Percentiles rank a stretch among this genome's conserved stretches.
phyloP scores from a whole-genome alignment of 2,329 filamentous ascomycete genomes.

The Colletotrichum trifolii region DNA sequence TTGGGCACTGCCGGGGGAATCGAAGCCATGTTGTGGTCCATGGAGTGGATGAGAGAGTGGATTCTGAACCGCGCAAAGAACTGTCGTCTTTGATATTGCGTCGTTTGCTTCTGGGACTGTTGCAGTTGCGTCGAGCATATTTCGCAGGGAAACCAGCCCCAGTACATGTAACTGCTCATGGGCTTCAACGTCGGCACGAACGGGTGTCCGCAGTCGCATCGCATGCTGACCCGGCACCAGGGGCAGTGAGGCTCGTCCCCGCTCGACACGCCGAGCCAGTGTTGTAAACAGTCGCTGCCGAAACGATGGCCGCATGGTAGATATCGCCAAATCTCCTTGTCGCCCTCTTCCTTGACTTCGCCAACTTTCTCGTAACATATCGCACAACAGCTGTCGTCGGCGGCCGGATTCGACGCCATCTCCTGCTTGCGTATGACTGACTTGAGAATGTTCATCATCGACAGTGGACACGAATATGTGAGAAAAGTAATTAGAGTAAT shows the following conservation, averaged over 20 bases:
- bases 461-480: background rate
- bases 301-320: slow-evolving; percentile 58
- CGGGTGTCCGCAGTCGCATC: slow-evolving; percentile 48
- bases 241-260: slow-evolving; percentile 51
- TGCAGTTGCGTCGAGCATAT: slow-evolving; percentile 34
- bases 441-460: slow-evolving; percentile 35
- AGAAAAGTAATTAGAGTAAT: too few species aligned
- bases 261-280: slow-evolving; percentile 52
- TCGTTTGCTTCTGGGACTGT: slow-evolving; percentile 23
- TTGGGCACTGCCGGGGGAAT: slow-evolving; percentile 32
- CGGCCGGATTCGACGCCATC: slow-evolving; percentile 31
- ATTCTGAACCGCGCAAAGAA: slow-evolving; percentile 26
- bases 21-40: slow-evolving; percentile 36
- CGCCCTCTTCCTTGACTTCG: slow-evolving; percentile 48
- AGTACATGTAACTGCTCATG: slow-evolving; percentile 29
- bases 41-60: slow-evolving; percentile 33
- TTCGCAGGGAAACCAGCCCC: slow-evolving; percentile 34
- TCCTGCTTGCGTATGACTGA: slow-evolving; percentile 38
- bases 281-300: slow-evolving; percentile 55
- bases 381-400: slow-evolving; percentile 45
- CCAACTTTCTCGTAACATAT: slow-evolving; percentile 58
- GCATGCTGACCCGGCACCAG: slow-evolving; percentile 49
- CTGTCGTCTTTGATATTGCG: slow-evolving; percentile 30
- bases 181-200: slow-evolving; percentile 42
- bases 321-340: slow-evolving; percentile 52